Percentiles rank a stretch among this genome's conserved stretches.
Conservation (phyloP, 2,329 filamentous ascomycete genomes). For the Botrytis fabae region DNA sequence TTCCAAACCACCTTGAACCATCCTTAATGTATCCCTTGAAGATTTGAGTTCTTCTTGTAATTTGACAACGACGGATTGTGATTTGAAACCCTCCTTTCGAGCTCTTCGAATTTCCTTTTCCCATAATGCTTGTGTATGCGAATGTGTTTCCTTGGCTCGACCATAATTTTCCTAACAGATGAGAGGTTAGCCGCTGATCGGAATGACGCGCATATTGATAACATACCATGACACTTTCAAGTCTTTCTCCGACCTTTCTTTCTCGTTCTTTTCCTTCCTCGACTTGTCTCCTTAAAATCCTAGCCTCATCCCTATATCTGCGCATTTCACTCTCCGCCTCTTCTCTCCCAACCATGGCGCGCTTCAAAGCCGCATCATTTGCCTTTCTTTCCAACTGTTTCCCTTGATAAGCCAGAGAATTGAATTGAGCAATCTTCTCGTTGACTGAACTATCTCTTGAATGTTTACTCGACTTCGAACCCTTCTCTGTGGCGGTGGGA, state of each 20-base stretch:
- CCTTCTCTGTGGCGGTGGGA: conserved; percentile 23
- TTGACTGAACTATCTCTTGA: conserved; percentile 61
- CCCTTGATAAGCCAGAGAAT: conserved; percentile 58
- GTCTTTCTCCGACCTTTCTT: conserved; percentile 62
- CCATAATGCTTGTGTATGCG: conserved; percentile 66
- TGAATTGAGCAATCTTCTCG: conserved; percentile 72
- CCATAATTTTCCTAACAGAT: conserved; percentile 63
- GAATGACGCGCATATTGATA: conserved; percentile 33
- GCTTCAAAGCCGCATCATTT: conserved; percentile 64
- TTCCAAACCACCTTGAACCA: conserved; percentile 59
- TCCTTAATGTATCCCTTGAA: conserved; percentile 52
- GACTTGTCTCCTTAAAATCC: conserved; percentile 55
- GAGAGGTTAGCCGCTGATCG: conserved; percentile 25
- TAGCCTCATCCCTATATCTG: conserved; percentile 61
- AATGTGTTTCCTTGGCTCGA: conserved; percentile 67
- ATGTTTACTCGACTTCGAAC: conserved; percentile 29
- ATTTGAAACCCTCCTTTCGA: conserved; percentile 73
- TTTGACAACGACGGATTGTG: conserved; percentile 68
- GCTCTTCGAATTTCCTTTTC: conserved; percentile 72
- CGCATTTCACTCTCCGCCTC: conserved; percentile 70
- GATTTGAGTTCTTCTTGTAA: conserved; percentile 73
- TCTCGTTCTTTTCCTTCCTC: conserved; percentile 68
- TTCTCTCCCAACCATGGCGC: conserved; percentile 67
- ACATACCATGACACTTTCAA: conserved; percentile 69
- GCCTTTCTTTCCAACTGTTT: conserved; percentile 64